phyloP scores from a whole-genome alignment of 2,329 filamentous ascomycete genomes.

The Phyllosticta paracitricarpa region DNA sequence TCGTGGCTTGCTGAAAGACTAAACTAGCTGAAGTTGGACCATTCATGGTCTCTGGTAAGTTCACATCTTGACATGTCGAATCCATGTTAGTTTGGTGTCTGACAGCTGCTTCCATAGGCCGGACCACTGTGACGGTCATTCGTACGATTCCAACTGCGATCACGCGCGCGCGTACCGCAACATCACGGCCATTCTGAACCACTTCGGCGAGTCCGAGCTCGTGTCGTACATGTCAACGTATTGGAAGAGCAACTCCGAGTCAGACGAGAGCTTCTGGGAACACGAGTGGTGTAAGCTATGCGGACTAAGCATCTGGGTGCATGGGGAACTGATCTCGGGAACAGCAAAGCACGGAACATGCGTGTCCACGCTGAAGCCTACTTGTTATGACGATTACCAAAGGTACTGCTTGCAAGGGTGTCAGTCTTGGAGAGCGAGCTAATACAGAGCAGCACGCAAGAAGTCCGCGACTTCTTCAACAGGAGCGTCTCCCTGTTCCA shows the following conservation, averaged over 20 bases:
- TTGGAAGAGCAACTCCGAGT: conserved; percentile 58
- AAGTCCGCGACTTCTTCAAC: conserved; percentile 61
- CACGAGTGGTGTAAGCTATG: conserved; percentile 49
- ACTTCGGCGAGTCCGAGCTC: conserved; percentile 44
- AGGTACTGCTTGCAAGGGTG: conserved; percentile 15
- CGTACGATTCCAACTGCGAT: conserved; percentile 59
- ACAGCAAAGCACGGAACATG: conserved; percentile 58
- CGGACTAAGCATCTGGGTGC: neutral
- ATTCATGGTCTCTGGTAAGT: conserved; percentile 57
- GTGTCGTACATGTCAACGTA: conserved; percentile 59
- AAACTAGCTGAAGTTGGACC: conserved; percentile 44
- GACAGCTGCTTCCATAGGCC: conserved; percentile 23
- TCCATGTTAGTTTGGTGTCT: neutral
- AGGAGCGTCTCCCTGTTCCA: conserved; percentile 57
- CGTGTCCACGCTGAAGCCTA: conserved; percentile 56
- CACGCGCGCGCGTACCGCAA: conserved; percentile 51
- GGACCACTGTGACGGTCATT: conserved; percentile 52
- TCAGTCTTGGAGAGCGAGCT: neutral
- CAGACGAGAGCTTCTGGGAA: conserved; percentile 56
- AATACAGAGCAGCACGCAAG: conserved; percentile 35
- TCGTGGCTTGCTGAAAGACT: conserved; percentile 41
- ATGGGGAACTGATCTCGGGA: neutral
- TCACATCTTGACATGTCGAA: neutral
- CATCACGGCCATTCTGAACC: conserved; percentile 52
- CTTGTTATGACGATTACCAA: conserved; percentile 51